These are phyloP conservation scores for Penicillium sp. DNA, from an alignment of 2,329 filamentous ascomycete species.

Conservation along the genomic window DNA sequence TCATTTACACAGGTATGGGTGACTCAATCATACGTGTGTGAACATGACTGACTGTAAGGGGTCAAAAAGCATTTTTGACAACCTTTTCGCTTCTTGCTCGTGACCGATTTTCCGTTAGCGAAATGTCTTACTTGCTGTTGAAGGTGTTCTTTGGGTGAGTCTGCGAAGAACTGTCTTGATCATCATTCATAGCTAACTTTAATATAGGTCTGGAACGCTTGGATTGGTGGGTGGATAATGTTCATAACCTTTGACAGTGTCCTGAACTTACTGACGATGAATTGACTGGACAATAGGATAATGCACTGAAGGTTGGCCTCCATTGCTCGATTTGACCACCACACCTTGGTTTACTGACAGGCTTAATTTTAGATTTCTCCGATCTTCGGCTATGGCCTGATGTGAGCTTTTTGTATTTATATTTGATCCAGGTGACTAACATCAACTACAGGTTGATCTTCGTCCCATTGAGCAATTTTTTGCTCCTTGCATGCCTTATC, in stretches of 20 bases:
- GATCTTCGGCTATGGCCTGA: slow-evolving; percentile 41
- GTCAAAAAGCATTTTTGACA: slow-evolving; percentile 69
- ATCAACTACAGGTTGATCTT: slow-evolving; percentile 52
- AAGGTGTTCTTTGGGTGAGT: slow-evolving; percentile 63
- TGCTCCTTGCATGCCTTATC: slow-evolving; percentile 61
- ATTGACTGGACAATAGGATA: slow-evolving; percentile 43
- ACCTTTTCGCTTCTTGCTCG: slow-evolving; percentile 66
- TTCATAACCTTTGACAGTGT: slow-evolving; percentile 7
- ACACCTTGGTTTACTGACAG: slow-evolving; percentile 36
- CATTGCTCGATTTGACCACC: slow-evolving; percentile 39
- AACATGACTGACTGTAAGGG: background rate
- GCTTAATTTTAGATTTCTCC: slow-evolving; percentile 44
- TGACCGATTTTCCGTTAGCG: slow-evolving; percentile 54
- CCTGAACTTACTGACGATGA: slow-evolving; percentile 31
- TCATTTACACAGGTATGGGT: slow-evolving; percentile 70
- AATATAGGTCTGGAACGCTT: slow-evolving; percentile 53
- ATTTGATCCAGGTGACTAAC: slow-evolving; percentile 13
- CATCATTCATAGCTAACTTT: slow-evolving; percentile 25
- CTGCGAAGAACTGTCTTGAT: slow-evolving; percentile 24
- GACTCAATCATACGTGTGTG: slow-evolving; percentile 14
- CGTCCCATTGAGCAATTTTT: slow-evolving; percentile 60
- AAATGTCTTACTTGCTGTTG: slow-evolving; percentile 62
- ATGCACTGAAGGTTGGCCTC: slow-evolving; percentile 39
- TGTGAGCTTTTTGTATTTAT: slow-evolving; percentile 28
- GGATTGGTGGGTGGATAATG: slow-evolving; percentile 54